Conservation (phyloP, 169 alveolate species). For the Babesia bigemina region DNA sequence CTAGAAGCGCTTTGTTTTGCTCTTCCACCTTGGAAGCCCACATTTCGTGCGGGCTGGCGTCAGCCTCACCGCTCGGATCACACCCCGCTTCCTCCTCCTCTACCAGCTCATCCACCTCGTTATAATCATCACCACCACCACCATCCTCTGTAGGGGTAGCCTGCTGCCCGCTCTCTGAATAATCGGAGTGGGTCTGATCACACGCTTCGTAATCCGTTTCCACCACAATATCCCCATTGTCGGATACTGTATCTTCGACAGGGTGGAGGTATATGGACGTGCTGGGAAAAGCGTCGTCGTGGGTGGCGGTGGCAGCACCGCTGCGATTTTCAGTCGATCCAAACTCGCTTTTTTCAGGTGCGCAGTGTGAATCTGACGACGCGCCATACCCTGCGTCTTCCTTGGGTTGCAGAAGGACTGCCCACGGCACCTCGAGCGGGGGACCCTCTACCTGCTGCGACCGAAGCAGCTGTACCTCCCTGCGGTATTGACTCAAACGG, state of each 20-base stretch:
- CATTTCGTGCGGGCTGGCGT: constrained; percentile 33
- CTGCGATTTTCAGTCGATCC: neutral
- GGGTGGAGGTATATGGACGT: constrained; percentile 42
- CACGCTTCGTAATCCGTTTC: neutral
- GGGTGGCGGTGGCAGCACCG: neutral
- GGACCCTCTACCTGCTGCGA: constrained; percentile 75
- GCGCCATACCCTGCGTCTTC: constrained; percentile 15
- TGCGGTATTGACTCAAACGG: constrained; percentile 76
- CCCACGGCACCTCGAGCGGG: constrained; percentile 75
- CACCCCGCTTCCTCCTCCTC: neutral
- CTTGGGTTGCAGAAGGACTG: constrained; percentile 24
- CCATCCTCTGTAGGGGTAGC: neutral
- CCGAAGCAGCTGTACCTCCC: constrained; percentile 67
- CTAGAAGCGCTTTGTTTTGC: constrained; percentile 72
- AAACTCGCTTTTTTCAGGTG: constrained; percentile 4
- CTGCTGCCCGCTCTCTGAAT: too few species aligned
- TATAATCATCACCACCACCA: neutral
- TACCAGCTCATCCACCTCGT: neutral
- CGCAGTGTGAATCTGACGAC: neutral
- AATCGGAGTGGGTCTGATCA: neutral
- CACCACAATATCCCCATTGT: constrained; percentile 44
- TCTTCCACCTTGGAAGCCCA: constrained; percentile 71
- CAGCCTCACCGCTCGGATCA: neutral
- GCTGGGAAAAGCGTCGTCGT: neutral
- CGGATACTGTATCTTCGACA: constrained; percentile 14